Evolutionary conservation across 495 filamentous ascomycete species (phyloP).

Genomic region (Pyrenopolyporus hunteri): DNA sequence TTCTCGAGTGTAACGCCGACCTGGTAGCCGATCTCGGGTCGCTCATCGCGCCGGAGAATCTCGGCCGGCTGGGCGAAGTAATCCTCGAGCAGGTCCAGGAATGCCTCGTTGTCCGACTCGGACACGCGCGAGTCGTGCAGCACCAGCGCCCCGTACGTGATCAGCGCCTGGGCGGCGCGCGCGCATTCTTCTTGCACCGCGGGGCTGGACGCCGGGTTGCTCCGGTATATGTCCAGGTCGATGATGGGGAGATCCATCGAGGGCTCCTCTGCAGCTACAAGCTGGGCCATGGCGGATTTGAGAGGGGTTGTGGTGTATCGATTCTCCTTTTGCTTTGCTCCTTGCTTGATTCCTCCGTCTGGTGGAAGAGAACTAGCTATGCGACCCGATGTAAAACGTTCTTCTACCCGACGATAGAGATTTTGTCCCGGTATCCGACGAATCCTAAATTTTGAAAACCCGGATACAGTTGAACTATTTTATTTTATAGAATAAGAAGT

Average conservation of each 20-base stretch:
- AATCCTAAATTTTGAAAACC: too few species aligned
- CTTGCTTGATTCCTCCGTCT: background rate
- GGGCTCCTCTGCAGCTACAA: conserved; percentile 32
- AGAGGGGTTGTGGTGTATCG: background rate
- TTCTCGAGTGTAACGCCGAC: conserved; percentile 61
- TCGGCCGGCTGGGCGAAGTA: conserved; percentile 58
- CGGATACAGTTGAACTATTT: too few species aligned
- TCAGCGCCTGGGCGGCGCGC: conserved; percentile 53
- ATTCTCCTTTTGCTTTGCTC: background rate
- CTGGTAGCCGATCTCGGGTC: conserved; percentile 57
- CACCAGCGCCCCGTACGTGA: conserved; percentile 56
- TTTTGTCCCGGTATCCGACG: background rate
- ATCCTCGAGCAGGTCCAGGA: conserved; percentile 60
- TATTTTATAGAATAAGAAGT: too few species aligned
- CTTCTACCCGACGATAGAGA: background rate
- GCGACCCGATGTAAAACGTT: background rate
- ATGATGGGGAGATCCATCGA: conserved; percentile 60
- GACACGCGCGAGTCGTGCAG: conserved; percentile 59
- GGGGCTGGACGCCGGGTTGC: conserved; percentile 41
- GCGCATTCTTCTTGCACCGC: conserved; percentile 52
- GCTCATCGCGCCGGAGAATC: conserved; percentile 50
- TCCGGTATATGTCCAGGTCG: conserved; percentile 57
- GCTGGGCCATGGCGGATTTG: conserved; percentile 5
- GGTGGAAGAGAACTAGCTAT: background rate
- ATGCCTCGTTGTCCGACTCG: conserved; percentile 54